Evolutionary conservation across 192 early-diverging fungal species (phyloP), one percentile per base, ranked within the genome.

Genomic region (Diversispora eburnea): DNA sequence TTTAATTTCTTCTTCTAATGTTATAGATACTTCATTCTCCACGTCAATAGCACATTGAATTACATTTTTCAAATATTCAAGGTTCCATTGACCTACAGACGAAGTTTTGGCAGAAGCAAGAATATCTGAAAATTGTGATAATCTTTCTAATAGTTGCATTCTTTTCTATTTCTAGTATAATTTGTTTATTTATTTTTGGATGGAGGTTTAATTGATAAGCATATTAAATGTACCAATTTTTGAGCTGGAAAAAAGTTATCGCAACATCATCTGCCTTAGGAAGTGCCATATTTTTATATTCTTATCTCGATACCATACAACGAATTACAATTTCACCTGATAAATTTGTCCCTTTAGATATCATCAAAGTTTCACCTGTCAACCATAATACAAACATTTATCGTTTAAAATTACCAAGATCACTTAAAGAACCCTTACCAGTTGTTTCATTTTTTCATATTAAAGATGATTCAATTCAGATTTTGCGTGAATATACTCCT

Each of bases 381-480:
- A 85, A 85, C 12, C 75, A 74, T 1, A 81, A 88, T 45, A 89
- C 90, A 1, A 77, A 78, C 3, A 56, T 84, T 17, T 87, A 89
- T 57, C 84, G 88, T 19, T 87, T 92, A 51, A 74, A 84, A 15
- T 71, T 89, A 3, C 79, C 78, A 56, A 80, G 78, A 3, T 82
- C 86, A 8, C 67, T 77, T n/a, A 60, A 45, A 19, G 48, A 49
- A 52, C 68, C 76, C 0, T 86, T 84, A 51, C 81, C 83, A 45
- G 80, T 88, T 61, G 77, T 81, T 7, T 89, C 87, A 73, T 84
- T 84, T 12, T 58, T 92, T 4, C 86, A 89, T 56, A 82, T 91
- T 59, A 91, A 92, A 70, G 90, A 91, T 75, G 86, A 90, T 68
- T 58, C 83, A 65, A 87, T 89, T 61, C 89, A 92, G 73, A 88